Conservation (phyloP, 257 asterid genomes). For the Forsythia viridissima region DNA sequence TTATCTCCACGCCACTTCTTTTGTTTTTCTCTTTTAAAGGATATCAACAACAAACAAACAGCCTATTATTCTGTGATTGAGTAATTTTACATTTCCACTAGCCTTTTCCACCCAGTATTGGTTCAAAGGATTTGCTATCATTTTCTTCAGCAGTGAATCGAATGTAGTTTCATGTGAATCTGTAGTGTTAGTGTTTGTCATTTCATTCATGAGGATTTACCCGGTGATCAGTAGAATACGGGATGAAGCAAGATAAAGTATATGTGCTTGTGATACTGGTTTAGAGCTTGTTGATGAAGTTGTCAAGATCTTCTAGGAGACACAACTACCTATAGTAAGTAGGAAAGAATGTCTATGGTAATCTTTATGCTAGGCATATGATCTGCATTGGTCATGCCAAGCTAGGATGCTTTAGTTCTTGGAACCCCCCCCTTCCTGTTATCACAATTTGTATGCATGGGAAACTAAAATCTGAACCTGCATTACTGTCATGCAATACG, state of each 20-base stretch:
- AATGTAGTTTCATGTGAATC: not conserved
- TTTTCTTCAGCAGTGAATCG: not conserved
- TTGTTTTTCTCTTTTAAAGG: too few relatives aligned
- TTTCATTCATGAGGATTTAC: not conserved
- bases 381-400: not conserved
- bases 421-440: not conserved
- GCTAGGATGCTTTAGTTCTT: not conserved
- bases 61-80: too few relatives aligned
- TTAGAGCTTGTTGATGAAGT: not conserved
- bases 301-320: not conserved
- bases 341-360: not conserved
- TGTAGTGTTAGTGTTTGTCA: not conserved
- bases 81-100: not conserved
- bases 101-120: not conserved
- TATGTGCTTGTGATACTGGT: not conserved
- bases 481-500: not conserved
- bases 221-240: not conserved
- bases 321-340: not conserved
- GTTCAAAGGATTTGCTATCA: not conserved
- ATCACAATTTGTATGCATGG: not conserved
- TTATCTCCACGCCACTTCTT: too few relatives aligned
- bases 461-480: not conserved
- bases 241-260: not conserved
- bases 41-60: too few relatives aligned
- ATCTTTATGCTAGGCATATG: not conserved